phyloP scores from a whole-genome alignment of 306 rosid species.

The Astragalus membranaceus region DNA sequence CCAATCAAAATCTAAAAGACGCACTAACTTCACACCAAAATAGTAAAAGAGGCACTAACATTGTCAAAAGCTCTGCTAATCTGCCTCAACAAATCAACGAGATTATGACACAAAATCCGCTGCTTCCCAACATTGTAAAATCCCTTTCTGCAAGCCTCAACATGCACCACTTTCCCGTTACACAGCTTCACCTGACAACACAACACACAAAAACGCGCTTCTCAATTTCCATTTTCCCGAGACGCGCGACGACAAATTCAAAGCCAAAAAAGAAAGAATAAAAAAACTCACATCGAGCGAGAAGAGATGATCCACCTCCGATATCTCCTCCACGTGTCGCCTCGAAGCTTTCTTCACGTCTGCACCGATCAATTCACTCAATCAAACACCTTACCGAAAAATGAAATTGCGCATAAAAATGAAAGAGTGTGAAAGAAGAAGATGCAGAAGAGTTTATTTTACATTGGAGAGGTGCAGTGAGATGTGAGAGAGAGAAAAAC shows the following conservation, averaged over 20 bases:
- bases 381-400: neutral
- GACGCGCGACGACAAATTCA: neutral
- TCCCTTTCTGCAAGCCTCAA: slow-evolving; percentile 88
- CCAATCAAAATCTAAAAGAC: neutral
- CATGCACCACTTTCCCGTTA: slow-evolving; percentile 81
- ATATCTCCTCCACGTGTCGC: slow-evolving; percentile 61
- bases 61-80: slow-evolving; percentile 87
- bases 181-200: slow-evolving; percentile 72
- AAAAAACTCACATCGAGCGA: slow-evolving; percentile 62
- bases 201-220: neutral
- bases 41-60: slow-evolving; percentile 40
- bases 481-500: slow-evolving; percentile 87
- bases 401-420: neutral
- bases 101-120: slow-evolving; percentile 73
- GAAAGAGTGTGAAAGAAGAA: neutral
- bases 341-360: slow-evolving; percentile 60
- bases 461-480: slow-evolving; percentile 87
- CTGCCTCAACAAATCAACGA: slow-evolving; percentile 84
- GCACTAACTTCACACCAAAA: slow-evolving; percentile 33
- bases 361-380: slow-evolving; percentile 24
- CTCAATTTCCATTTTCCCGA: neutral
- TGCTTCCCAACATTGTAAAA: slow-evolving; percentile 80
- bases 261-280: neutral
- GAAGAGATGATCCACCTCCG: slow-evolving; percentile 58
- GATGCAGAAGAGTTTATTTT: neutral